A percentile compares a stretch with the other conserved stretches of the same genome.
Conservation (phyloP, 2,329 filamentous ascomycete species). For the Colletotrichum simmondsii region DNA sequence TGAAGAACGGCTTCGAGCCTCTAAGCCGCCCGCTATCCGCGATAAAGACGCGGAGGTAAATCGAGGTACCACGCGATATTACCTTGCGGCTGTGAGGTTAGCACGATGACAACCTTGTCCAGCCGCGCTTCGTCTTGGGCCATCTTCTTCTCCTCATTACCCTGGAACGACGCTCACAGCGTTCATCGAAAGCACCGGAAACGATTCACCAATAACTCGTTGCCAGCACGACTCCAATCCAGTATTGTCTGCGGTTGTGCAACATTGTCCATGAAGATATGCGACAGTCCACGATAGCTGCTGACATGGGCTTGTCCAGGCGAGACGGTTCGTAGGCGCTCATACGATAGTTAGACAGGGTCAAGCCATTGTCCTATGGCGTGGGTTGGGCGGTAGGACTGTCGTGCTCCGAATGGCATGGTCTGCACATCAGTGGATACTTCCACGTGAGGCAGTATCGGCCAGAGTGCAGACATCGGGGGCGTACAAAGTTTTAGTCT, state of each 20-base stretch:
- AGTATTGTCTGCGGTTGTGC: neutral
- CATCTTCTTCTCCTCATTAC: neutral
- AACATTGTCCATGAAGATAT: neutral
- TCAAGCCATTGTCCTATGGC: constrained; percentile 23
- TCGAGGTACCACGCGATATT: constrained; percentile 1
- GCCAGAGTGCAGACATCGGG: constrained; percentile 24
- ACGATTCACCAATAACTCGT: neutral
- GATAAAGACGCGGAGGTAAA: neutral
- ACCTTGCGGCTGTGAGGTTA: constrained; percentile 14
- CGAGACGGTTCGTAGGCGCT: constrained; percentile 16
- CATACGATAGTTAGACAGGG: constrained; percentile 30
- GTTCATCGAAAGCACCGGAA: neutral
- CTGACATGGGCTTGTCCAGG: neutral
- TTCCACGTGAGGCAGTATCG: constrained; percentile 34
- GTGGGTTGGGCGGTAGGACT: constrained; percentile 14
- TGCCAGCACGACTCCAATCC: neutral
- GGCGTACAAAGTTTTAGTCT: constrained; percentile 34
- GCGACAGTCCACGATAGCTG: neutral
- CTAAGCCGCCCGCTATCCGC: neutral
- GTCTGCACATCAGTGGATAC: constrained; percentile 34
- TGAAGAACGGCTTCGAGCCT: neutral
- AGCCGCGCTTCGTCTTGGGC: neutral
- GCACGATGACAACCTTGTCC: constrained; percentile 1
- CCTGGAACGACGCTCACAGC: neutral
- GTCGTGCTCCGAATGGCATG: constrained; percentile 24